Evolutionary conservation across 2,329 filamentous ascomycete species (phyloP), one percentile per base, ranked within the genome.

Genomic region (Fusarium nematophilum): DNA sequence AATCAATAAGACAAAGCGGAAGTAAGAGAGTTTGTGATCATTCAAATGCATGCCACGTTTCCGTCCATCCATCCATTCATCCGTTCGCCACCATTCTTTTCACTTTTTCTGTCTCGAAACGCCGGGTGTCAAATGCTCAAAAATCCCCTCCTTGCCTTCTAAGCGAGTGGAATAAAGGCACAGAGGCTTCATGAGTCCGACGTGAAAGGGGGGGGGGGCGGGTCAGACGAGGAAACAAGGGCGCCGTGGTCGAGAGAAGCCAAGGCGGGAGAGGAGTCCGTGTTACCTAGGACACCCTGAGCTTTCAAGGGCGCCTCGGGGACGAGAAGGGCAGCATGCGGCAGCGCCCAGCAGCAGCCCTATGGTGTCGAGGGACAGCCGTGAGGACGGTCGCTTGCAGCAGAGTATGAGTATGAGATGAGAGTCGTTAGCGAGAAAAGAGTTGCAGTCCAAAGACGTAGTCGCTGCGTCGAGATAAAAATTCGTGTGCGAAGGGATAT

Each of bases 1-100:
- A 65, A 66, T 57, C 34, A 55, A 53, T 40, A 53, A 38, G 30
- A 43, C 58, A 62, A 57, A 57, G 57, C 52, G 62, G 48, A 56
- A 56, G 58, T 57, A 67, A 69, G 40, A 71, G 61, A 60, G 63
- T 53, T 64, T 55, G 66, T 69, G 43, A 70, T 69, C 65, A 69
- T 69, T 69, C 63, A 70, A 68, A 69, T 67, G 67, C 67, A 70
- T 69, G 59, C 65, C 67, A 69, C 67, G 67, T 69, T 69, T 69
- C 67, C 64, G 56, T 69, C 65, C 66, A 62, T 65, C 67, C 66
- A 68, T 67, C 55, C 66, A 58, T 68, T 54, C 59, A 57, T 69
- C 66, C 67, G 66, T 68, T 69, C 67, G 67, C 67, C 67, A 49
- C 65, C 67, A 62, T 67, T 68, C 67, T 69, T 70, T 67, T 70